Evolutionary conservation across 2,329 filamentous ascomycete species (phyloP), one percentile per base, ranked within the genome.

Genomic region (Botrytis medusae): DNA sequence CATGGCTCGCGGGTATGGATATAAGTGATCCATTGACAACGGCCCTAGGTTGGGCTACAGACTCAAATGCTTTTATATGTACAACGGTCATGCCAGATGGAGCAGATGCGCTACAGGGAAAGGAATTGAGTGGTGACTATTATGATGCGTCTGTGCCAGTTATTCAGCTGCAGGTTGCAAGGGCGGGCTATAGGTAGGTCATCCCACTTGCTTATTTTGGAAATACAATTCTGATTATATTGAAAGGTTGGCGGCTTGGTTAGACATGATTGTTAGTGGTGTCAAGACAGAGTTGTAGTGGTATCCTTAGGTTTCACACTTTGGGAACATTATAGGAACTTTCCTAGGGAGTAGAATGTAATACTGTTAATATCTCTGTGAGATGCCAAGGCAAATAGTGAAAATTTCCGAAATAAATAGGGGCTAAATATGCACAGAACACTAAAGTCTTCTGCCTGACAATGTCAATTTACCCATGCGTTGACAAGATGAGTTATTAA

Each of bases 101-200:
- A 0, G 84, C 87, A 22, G 82, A 83, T 32, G 89, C 86, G 12
- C 89, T 92, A 71, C 83, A 82, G 62, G 87, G 86, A 29, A 84
- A 89, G 81, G 90, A 92, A 79, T 83, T 93, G 37, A 86, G 86
- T 42, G 88, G 87, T 0, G 85, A 86, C 48, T 93, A 93, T 81
- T 92, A 89, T 78, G 84, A 89, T 46, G 85, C 84, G 46, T 90
- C 90, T 3, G 87, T 87, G n/a, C 88, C 87, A 32, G 87, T 90
- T 73, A 84, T 93, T 63, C 89, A 93, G 81, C 79, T 87, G 74
- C 88, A 91, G 79, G 85, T 94, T 74, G 91, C 91, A 12, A 88
- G 87, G 76, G 92, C 89, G 6, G 92, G 92, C 18, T 92, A 89
- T 80, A 86, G 92, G 67, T 79, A 57, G 61, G 78, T 74, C 16